Evolutionary conservation across 129 eudicot species (phyloP), one percentile per base, ranked within the genome.

Genomic region (Helichrysum umbraculigerum): DNA sequence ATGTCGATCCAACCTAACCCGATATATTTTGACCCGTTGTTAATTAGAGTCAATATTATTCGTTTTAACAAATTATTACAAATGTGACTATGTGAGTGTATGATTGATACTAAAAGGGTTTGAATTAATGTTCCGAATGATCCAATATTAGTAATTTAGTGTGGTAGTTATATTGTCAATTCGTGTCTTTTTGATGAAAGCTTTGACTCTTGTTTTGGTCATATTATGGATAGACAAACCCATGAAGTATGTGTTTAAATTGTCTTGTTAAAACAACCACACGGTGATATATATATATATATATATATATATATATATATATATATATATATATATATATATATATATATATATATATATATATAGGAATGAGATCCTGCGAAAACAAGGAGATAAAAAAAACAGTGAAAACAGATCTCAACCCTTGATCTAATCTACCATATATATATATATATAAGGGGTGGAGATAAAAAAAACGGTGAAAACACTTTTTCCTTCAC

Each of bases 251-350:
- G 66, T 60, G 66, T 60, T 22, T 60, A 22, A 22, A 22, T 22
- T 60, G 66, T 60, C 33, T 60, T 60, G 30, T 60, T 60, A 60
- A 60, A 25, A 29, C 17, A 22, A 60, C 32, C 66, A 22, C 66
- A 60, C 34, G 15, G 15, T 60, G 66, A 60, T 60, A 60, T 12
- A 30, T 30, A 3, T 1, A 30, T 3, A 30, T n/a, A n/a, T n/a
- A n/a, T n/a, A n/a, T n/a, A n/a, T n/a, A n/a, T n/a, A n/a, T n/a
- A n/a, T n/a, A n/a, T n/a, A n/a, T n/a, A n/a, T n/a, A n/a, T n/a
- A n/a, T n/a, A n/a, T n/a, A n/a, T n/a, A n/a, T n/a, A n/a, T n/a
- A n/a, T n/a, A n/a, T n/a, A n/a, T n/a, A n/a, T n/a, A n/a, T n/a
- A n/a, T n/a, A n/a, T n/a, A n/a, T n/a, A n/a, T n/a, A n/a, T n/a